Evolutionary conservation across 768 basidiomycete genomes (phyloP).

Genomic region (Leccinum aurantiacum): DNA sequence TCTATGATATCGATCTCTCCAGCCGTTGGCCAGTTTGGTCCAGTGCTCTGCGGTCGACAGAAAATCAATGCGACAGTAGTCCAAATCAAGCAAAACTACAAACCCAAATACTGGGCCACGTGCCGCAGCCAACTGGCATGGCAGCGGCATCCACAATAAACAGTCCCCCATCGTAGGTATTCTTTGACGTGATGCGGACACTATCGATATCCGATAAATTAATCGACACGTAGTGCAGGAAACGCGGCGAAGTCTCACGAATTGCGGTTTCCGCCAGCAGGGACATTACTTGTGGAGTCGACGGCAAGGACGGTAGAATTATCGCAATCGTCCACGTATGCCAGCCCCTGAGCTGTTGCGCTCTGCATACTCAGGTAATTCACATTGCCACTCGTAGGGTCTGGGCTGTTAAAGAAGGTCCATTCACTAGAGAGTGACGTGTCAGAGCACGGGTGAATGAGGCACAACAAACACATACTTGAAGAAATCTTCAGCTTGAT

Average conservation of each 20-base stretch:
- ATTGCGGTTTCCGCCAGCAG: conserved; percentile 52
- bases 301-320: conserved; percentile 61
- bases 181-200: conserved; percentile 66
- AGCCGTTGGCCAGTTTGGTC: conserved; percentile 49
- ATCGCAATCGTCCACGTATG: conserved; percentile 56
- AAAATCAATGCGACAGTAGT: not conserved
- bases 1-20: conserved; percentile 78
- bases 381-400: conserved; percentile 74
- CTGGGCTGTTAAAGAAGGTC: conserved; percentile 60
- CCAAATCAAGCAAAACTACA: conserved; percentile 10
- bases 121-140: conserved; percentile 71
- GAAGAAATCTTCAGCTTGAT: conserved; percentile 57
- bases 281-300: conserved; percentile 51
- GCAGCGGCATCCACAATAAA: conserved; percentile 72
- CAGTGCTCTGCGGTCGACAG: conserved; percentile 37
- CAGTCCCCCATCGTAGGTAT: conserved; percentile 61
- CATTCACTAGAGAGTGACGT: conserved; percentile 47
- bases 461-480: conserved; percentile 41
- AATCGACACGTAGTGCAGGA: not conserved
- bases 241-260: conserved; percentile 37
- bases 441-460: not conserved
- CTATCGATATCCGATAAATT: conserved; percentile 32
- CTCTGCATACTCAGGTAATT: conserved; percentile 50
- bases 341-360: conserved; percentile 54
- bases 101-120: conserved; percentile 61